Evolutionary conservation across 345 rosid species (phyloP).

Genomic region (Psidium friedrichsthalianum): DNA sequence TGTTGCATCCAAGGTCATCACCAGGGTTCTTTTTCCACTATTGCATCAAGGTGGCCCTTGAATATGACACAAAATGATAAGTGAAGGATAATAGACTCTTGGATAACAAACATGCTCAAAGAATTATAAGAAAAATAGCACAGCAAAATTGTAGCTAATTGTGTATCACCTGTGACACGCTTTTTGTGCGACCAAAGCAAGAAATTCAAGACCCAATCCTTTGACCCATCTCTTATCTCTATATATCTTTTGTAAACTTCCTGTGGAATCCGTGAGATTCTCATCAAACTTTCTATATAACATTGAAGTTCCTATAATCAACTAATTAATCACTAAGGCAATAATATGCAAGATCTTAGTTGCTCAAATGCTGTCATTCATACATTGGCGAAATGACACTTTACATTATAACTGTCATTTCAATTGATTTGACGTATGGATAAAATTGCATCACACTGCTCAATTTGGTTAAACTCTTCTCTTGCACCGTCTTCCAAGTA

Average conservation of each 20-base stretch:
- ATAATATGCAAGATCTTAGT: neutral
- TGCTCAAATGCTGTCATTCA: neutral
- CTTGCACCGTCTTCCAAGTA: conserved; percentile 69
- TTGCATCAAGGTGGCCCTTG: conserved; percentile 66
- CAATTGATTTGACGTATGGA: neutral
- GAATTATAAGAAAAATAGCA: neutral
- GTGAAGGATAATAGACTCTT: neutral
- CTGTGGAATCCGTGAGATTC: conserved; percentile 78
- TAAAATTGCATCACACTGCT: conserved; percentile 33
- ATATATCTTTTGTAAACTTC: conserved; percentile 65
- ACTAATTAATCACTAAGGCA: neutral
- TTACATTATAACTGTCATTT: neutral
- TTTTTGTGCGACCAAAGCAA: conserved; percentile 75
- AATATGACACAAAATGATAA: conserved; percentile 1
- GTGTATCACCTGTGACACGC: conserved; percentile 66
- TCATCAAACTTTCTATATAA: conserved; percentile 62
- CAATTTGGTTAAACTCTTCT: conserved; percentile 73
- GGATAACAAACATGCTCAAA: neutral
- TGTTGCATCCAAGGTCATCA: conserved; percentile 72
- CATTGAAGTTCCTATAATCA: conserved; percentile 52
- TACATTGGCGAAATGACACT: neutral
- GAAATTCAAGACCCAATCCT: conserved; percentile 72
- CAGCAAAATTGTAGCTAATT: neutral
- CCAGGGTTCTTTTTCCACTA: conserved; percentile 72
- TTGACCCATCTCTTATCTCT: conserved; percentile 65